Evolutionary conservation across 2,329 filamentous ascomycete species (phyloP).

Genomic region (Dissoconium aciculare): DNA sequence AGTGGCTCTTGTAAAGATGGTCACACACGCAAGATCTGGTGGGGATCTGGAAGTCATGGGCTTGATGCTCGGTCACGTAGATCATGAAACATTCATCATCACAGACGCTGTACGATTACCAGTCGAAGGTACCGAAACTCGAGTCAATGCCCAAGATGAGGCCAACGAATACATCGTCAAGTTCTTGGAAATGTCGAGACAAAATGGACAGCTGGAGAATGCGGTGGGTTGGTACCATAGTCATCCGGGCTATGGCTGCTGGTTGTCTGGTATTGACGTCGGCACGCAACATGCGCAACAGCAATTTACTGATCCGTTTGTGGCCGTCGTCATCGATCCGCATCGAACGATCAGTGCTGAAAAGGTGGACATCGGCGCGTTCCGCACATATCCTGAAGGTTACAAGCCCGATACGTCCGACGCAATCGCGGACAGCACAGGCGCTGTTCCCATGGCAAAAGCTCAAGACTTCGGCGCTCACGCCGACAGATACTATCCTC

Average conservation of each 20-base stretch:
- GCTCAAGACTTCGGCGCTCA: slow-evolving; percentile 93
- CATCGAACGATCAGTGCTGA: slow-evolving; percentile 88
- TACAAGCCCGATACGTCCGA: slow-evolving; percentile 42
- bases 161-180: slow-evolving; percentile 95
- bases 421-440: slow-evolving; percentile 42
- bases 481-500: slow-evolving; percentile 73
- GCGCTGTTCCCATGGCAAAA: slow-evolving; percentile 79
- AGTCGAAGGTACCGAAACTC: slow-evolving; percentile 95
- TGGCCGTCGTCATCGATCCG: slow-evolving; percentile 91
- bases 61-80: slow-evolving; percentile 89
- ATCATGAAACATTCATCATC: slow-evolving; percentile 72
- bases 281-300: slow-evolving; percentile 77
- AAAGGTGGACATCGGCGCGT: slow-evolving; percentile 94
- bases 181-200: slow-evolving; percentile 61
- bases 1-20: slow-evolving; percentile 93
- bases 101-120: slow-evolving; percentile 89
- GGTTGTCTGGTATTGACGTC: slow-evolving; percentile 93
- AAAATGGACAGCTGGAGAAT: slow-evolving; percentile 71
- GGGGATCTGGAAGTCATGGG: slow-evolving; percentile 93
- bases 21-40: slow-evolving; percentile 95
- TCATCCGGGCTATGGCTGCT: slow-evolving; percentile 95
- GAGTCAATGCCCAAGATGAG: slow-evolving; percentile 89
- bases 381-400: slow-evolving; percentile 71
- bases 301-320: slow-evolving; percentile 72
- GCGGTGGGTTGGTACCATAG: slow-evolving; percentile 97